Conservation (phyloP, 23 red algal genomes). For the Gracilariopsis chorda region DNA sequence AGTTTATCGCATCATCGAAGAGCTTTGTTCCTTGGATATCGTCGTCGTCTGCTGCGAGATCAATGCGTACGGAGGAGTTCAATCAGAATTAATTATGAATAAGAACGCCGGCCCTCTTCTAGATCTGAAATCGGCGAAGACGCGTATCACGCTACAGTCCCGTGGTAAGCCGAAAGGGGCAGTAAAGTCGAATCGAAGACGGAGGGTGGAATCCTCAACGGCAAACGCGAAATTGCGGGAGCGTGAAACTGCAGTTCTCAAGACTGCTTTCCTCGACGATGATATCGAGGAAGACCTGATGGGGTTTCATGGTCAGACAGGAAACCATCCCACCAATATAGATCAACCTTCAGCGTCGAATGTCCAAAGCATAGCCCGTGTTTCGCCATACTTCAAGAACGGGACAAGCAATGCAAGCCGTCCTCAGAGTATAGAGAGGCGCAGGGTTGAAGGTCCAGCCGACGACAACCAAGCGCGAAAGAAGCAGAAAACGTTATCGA, state of each 20-base stretch:
- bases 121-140: conserved; percentile 12
- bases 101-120: not conserved
- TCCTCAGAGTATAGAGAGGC: no score
- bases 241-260: no score
- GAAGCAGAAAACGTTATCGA: not conserved
- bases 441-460: not conserved
- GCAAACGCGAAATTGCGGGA: no score
- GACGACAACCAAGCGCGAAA: not conserved
- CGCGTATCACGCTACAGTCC: conserved; percentile 31
- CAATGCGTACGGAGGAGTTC: conserved; percentile 49
- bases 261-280: not conserved
- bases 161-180: not conserved
- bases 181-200: no score
- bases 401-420: no score
- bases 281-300: not conserved
- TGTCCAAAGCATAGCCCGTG: not conserved
- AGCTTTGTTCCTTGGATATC: conserved; percentile 34
- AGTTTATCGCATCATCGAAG: conserved; percentile 57
- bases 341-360: not conserved
- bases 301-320: not conserved
- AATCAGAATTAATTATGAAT: conserved; percentile 42
- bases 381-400: not conserved
- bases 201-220: no score
- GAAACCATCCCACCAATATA: no score
- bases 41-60: conserved; percentile 34